Base-by-base conservation (phyloP, 306 rosid species). In the Heteromeles arbutifolia region DNA sequence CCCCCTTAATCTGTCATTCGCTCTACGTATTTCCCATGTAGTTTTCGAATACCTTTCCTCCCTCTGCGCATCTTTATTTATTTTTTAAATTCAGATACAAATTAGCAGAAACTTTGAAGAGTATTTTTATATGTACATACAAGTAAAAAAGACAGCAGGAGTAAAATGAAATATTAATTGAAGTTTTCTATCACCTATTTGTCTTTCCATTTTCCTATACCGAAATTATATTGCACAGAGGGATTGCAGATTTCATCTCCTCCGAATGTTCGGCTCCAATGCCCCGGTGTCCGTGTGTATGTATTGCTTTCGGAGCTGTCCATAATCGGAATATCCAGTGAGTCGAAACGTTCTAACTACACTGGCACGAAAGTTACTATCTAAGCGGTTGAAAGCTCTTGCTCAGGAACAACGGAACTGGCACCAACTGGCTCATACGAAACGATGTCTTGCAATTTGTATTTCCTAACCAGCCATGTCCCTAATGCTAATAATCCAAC, bases 301-400 rank as follows among this genome's bases (percentile, higher is more conserved):
- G 54, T 15, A 15, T 50, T 67, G 25, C 45, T 45, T 37, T 45
- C 59, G 22, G 72, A 52, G 73, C 32, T 52, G 43, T 39, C 71
- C 19, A 62, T 3, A 19, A 31, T 59, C 70, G 65, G 61, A 6
- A 31, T 39, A 54, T 62, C 43, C 72, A 6, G 21, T 17, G 53
- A 45, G 32, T 31, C 7, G 59, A 28, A 61, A 28, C 2, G 10
- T 26, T 62, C 58, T 28, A 44, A 62, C 44, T 26, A 7, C 44
- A 2, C 11, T 1, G 24, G 53, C 8, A 37, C 1, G 3, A 18
- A 59, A 26, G 4, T 22, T 26, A 26, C 22, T 2, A 32, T 72
- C 22, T 79, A 34, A 76, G 79, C n/a, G 85, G 87, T 70, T 86
- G 89, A 83, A 83, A 86, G 89, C 79, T 86, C 89, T 71, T 86